Conservation (phyloP, 176 grass and related monocot species). For the Microstegium vimineum region DNA sequence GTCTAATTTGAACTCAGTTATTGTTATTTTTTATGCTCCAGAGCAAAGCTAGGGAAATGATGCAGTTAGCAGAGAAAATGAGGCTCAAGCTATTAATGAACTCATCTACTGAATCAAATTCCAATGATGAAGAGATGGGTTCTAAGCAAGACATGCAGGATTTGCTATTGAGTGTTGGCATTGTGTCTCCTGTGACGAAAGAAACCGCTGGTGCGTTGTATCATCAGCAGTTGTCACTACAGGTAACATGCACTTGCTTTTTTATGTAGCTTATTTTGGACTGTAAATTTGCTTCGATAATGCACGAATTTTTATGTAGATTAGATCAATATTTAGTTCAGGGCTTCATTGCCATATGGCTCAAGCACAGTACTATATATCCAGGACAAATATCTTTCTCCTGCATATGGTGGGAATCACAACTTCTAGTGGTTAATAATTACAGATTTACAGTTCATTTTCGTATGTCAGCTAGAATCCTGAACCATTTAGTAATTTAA, state of each 20-base stretch:
- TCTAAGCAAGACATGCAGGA: conserved; percentile 99
- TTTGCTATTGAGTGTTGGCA: conserved; percentile 89
- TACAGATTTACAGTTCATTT: not conserved
- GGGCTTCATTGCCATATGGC: not conserved
- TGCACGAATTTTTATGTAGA: not conserved
- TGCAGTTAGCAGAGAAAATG: conserved; percentile 95
- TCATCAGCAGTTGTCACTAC: conserved; percentile 87
- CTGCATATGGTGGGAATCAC: not conserved
- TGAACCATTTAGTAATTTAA: not conserved
- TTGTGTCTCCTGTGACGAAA: conserved; percentile 92
- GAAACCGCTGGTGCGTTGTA: conserved; percentile 96
- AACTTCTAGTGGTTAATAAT: not conserved
- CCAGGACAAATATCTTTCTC: not conserved
- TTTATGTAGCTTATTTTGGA: not conserved
- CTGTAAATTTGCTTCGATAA: not conserved
- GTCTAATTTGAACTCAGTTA: conserved; percentile 9
- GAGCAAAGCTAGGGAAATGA: conserved; percentile 99
- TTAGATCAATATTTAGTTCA: not conserved
- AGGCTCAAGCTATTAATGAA: conserved; percentile 78
- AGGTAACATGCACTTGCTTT: conserved; percentile 48
- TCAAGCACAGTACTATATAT: not conserved
- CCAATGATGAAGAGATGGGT: conserved; percentile 85
- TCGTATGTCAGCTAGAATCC: not conserved
- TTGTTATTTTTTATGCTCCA: conserved; percentile 23
- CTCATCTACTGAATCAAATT: conserved; percentile 51